Evolutionary conservation across 208 protist species (phyloP).

Genomic region (Trichomonas gallinae): DNA sequence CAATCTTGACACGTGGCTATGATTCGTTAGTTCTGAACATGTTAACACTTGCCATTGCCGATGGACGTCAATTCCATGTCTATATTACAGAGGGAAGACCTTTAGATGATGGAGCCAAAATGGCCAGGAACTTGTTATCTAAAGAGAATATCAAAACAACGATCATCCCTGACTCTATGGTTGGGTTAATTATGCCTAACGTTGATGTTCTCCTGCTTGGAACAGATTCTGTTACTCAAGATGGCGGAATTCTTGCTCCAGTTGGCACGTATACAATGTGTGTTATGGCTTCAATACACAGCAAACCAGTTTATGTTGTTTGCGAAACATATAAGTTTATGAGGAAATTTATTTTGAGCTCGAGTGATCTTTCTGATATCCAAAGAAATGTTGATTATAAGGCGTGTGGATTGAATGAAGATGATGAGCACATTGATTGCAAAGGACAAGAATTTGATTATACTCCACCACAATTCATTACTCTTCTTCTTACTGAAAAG

Average conservation of each 20-base stretch:
- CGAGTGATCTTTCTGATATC: background rate
- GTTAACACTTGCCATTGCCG: background rate
- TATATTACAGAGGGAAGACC: background rate
- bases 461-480: background rate
- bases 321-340: slow-evolving; percentile 17
- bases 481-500: background rate
- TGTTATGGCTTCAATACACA: background rate
- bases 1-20: background rate
- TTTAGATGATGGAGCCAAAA: background rate
- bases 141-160: background rate
- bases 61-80: background rate
- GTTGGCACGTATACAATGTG: background rate
- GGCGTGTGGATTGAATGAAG: background rate
- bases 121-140: background rate
- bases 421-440: background rate
- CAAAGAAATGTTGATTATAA: background rate
- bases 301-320: background rate
- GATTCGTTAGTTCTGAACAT: background rate
- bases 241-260: background rate
- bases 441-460: background rate
- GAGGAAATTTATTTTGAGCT: background rate
- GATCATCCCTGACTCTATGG: background rate
- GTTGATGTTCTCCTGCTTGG: background rate
- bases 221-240: background rate
- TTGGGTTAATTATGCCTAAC: background rate